Evolutionary conservation across 2,329 filamentous ascomycete genomes (phyloP), one percentile per base, ranked within the genome.

Genomic region (Fusarium sp.): DNA sequence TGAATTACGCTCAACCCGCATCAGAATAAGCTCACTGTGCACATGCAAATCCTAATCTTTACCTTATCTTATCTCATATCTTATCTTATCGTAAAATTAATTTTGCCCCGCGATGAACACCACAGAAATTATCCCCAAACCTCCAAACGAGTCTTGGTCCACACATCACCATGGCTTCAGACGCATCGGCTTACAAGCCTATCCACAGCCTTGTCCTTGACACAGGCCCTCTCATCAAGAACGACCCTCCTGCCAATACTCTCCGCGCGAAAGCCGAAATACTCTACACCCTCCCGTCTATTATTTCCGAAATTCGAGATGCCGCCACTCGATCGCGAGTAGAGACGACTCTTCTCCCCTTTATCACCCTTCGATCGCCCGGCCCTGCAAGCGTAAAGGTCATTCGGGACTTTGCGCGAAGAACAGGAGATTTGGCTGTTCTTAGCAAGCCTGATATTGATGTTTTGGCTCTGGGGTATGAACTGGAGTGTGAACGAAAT

Each of bases 201-300:
- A 88, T 97, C 48, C 89, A 96, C 81, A 91, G 90, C 53, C 88
- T 98, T 50, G 86, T 98, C 26, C 86, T 99, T 69, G 96, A 99
- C 76, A 91, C 96, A 4, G 95, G 94, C 24, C 94, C 95, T 9
- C 89, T 99, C 62, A 94, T 99, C 78, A 95, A 95, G 77, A 97
- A 97, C 80, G 91, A 96, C 68, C 93, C 95, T 14, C 84, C 92
- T 12, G 88, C 96, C 23, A 96, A 93, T 44, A 93, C 91, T 0
- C 88, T 99, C 12, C 83, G 97, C 50, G 85, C 87, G 36, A 89
- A 93, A 76, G 89, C 93, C 46, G 90, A 96, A 73, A 83, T 86
- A 60, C 85, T 97, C 40, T 88, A 94, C 74, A 97, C 94, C 2
- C 91, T 95, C 0, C 94, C 94, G 1, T 89, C 91, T 9, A 93